Conservation (phyloP, 805 yeast species). For the Zygotorulaspora danielsina region DNA sequence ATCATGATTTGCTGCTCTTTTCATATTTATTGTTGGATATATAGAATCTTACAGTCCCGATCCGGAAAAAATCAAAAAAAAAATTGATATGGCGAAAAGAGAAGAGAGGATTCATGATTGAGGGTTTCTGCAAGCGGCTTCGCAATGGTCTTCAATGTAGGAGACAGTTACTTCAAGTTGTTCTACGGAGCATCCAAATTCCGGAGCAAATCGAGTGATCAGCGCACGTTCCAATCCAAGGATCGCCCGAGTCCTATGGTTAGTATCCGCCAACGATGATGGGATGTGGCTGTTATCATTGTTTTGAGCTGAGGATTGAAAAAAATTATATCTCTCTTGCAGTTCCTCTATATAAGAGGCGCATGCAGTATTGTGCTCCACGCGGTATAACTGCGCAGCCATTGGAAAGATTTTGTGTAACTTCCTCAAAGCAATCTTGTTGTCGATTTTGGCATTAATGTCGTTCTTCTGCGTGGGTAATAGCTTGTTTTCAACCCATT, state of each 20-base stretch:
- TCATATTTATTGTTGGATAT: too few species aligned
- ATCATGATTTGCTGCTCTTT: too few species aligned
- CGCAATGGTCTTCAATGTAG: not conserved
- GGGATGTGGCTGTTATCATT: constrained; percentile 1
- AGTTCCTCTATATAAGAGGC: constrained; percentile 21
- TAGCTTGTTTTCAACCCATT: constrained; percentile 29
- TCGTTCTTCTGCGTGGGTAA: constrained; percentile 18
- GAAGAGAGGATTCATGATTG: too few species aligned
- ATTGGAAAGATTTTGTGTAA: constrained; percentile 29
- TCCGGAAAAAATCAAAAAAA: too few species aligned
- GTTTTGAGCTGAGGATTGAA: constrained; percentile 14
- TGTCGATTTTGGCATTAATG: constrained; percentile 24
- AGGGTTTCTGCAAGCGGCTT: too few species aligned
- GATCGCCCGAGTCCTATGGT: constrained; percentile 9
- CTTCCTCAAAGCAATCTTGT: constrained; percentile 30
- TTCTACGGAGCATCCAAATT: constrained; percentile 17
- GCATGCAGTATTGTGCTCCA: not conserved
- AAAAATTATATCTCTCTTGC: constrained; percentile 24
- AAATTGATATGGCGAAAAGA: too few species aligned
- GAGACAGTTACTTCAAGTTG: constrained; percentile 8
- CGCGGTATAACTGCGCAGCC: constrained; percentile 6
- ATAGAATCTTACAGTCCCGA: too few species aligned
- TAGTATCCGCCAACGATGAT: not conserved
- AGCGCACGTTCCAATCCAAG: constrained; percentile 16
- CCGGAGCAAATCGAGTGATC: constrained; percentile 11